Percentiles rank a stretch among this genome's conserved stretches.
Evolutionary conservation across 768 basidiomycete species (phyloP).

Genomic region (Lactarius indigo): DNA sequence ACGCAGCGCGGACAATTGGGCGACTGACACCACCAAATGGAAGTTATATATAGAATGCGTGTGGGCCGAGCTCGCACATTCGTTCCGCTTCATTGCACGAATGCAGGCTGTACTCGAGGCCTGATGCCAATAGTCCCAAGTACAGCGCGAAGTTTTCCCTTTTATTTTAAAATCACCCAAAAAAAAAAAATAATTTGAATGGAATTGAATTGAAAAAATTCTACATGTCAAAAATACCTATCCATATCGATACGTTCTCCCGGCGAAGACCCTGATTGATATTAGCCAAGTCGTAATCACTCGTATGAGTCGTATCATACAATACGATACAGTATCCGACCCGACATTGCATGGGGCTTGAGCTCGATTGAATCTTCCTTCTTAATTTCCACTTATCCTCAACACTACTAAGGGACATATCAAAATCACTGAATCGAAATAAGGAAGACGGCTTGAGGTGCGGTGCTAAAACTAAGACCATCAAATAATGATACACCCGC

Average conservation of each 20-base stretch:
- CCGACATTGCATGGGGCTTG: neutral
- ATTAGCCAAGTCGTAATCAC: neutral
- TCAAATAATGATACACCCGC: neutral
- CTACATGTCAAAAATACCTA: neutral
- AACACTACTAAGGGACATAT: neutral
- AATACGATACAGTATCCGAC: neutral
- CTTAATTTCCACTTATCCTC: neutral
- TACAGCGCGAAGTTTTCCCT: neutral
- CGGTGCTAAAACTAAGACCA: neutral
- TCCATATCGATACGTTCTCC: neutral
- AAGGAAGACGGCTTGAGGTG: neutral
- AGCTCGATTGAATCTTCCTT: constrained; percentile 1
- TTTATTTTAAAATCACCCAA: neutral
- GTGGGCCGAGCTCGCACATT: neutral
- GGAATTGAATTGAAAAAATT: neutral
- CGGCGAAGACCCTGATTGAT: neutral
- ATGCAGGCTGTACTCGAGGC: neutral
- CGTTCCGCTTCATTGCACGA: constrained; percentile 2
- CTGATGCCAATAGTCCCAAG: neutral
- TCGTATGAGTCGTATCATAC: neutral
- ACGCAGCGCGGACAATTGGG: neutral
- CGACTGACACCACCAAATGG: constrained; percentile 1
- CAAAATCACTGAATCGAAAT: neutral
- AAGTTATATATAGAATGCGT: neutral
- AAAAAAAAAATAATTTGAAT: too few species aligned